A percentile compares a stretch with the other conserved stretches of the same genome.
Conservation (phyloP, 345 rosid species). For the Lepidium aucheri region DNA sequence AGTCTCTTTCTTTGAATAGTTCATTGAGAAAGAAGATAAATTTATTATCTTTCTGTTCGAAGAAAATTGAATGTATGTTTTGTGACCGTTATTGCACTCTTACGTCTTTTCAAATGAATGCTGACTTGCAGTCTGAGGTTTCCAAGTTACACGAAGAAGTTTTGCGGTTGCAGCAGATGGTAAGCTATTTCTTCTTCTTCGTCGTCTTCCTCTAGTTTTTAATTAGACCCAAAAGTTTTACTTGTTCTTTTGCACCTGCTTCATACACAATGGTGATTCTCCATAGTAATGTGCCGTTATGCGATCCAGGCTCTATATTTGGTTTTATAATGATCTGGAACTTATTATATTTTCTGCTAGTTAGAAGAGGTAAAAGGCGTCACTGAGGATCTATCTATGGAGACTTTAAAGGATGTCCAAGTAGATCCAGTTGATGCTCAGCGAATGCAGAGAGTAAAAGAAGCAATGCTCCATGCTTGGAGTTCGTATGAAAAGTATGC, state of each 20-base stretch:
- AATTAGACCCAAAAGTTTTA: neutral
- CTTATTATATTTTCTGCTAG: constrained; percentile 26
- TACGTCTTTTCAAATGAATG: neutral
- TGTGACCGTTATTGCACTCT: neutral
- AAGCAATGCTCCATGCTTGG: constrained; percentile 99
- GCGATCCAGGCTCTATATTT: neutral
- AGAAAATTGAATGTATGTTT: neutral
- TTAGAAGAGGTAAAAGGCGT: constrained; percentile 40
- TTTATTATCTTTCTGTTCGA: neutral
- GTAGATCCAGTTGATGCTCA: constrained; percentile 58
- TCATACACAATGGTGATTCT: neutral
- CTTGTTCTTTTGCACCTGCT: neutral
- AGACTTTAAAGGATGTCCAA: constrained; percentile 21
- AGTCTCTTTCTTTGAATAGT: neutral
- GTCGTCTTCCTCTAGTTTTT: neutral
- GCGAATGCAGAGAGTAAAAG: constrained; percentile 81
- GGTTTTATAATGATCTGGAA: neutral
- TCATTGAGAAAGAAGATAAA: neutral
- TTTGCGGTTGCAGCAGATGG: constrained; percentile 24
- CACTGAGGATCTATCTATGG: constrained; percentile 20
- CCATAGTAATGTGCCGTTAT: neutral
- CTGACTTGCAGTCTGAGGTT: constrained; percentile 24
- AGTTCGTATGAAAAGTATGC: constrained; percentile 89
- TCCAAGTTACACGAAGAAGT: constrained; percentile 23
- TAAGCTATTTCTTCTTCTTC: neutral